Percentiles rank a stretch among this genome's conserved stretches.
phyloP scores from a whole-genome alignment of 768 basidiomycete genomes.

The Amanita rubescens region DNA sequence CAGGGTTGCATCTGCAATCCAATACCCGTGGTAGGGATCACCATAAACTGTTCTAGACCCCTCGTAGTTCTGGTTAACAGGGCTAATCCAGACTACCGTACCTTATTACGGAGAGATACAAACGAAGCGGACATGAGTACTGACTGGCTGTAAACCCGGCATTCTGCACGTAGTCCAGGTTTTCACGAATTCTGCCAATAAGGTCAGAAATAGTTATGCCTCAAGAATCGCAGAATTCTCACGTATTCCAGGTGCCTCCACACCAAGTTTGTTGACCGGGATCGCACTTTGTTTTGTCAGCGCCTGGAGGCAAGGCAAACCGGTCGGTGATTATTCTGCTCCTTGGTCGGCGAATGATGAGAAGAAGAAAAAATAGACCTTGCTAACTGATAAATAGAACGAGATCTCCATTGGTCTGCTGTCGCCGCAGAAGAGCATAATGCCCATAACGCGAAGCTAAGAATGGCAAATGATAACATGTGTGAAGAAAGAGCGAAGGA shows the following conservation, averaged over 20 bases:
- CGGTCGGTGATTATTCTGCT: constrained; percentile 66
- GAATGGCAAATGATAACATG: constrained; percentile 16
- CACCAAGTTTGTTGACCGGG: constrained; percentile 62
- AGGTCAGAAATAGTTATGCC: background rate
- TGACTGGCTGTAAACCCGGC: constrained; percentile 75
- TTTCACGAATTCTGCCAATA: constrained; percentile 44
- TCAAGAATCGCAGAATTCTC: constrained; percentile 10
- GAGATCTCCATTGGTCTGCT: constrained; percentile 66
- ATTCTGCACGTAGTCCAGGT: constrained; percentile 80
- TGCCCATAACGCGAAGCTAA: constrained; percentile 13
- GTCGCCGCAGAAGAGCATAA: constrained; percentile 43
- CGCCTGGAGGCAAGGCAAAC: constrained; percentile 58
- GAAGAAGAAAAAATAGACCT: constrained; percentile 14
- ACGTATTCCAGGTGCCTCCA: constrained; percentile 81
- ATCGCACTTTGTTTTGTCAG: constrained; percentile 47
- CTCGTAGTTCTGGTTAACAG: constrained; percentile 71
- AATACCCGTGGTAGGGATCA: constrained; percentile 84
- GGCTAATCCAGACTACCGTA: constrained; percentile 70
- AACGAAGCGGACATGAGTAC: constrained; percentile 12
- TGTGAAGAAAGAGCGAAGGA: constrained; percentile 10
- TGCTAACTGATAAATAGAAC: constrained; percentile 71
- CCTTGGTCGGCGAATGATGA: background rate
- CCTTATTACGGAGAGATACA: background rate
- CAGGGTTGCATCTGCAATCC: constrained; percentile 58
- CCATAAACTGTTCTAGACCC: constrained; percentile 68